These are phyloP conservation scores for Lactifluus volemus DNA, from an alignment of 768 basidiomycete species.

Conservation along the genomic window DNA sequence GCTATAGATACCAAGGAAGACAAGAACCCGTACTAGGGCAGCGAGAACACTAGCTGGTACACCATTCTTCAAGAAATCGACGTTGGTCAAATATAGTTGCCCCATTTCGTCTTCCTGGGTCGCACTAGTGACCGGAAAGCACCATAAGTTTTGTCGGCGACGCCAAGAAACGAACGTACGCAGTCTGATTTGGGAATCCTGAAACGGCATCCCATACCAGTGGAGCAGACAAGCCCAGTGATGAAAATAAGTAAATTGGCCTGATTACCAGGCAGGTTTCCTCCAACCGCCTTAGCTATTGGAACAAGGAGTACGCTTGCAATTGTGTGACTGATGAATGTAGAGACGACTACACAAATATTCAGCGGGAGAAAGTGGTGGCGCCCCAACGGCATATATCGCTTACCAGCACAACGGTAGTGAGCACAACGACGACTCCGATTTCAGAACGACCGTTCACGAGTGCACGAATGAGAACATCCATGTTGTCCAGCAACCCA, in stretches of 20 bases:
- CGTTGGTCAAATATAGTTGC: conserved; percentile 71
- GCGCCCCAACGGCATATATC: not conserved
- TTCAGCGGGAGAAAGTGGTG: not conserved
- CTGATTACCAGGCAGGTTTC: conserved; percentile 59
- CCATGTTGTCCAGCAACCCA: conserved; percentile 77
- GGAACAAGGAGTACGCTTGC: conserved; percentile 95
- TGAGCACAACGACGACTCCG: conserved; percentile 58
- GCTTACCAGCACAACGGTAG: conserved; percentile 26
- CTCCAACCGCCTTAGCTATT: conserved; percentile 85
- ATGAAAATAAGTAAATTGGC: conserved; percentile 85
- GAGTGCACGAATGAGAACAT: conserved; percentile 46
- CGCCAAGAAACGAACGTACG: conserved; percentile 43
- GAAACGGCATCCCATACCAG: conserved; percentile 99
- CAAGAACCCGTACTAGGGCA: conserved; percentile 46
- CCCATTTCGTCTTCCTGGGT: conserved; percentile 95
- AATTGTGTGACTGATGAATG: conserved; percentile 96
- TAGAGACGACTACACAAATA: conserved; percentile 61
- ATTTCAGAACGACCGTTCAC: conserved; percentile 59
- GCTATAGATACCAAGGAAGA: conserved; percentile 2
- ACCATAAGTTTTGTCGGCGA: not conserved
- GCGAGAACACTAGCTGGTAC: conserved; percentile 92
- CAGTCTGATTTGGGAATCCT: conserved; percentile 98
- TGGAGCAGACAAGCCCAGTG: conserved; percentile 85
- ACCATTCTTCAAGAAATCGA: conserved; percentile 91
- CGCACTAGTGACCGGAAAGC: conserved; percentile 38